These are phyloP conservation scores for Phoma sp. DNA, from an alignment of 2,329 filamentous ascomycete genomes.

Conservation along the genomic window DNA sequence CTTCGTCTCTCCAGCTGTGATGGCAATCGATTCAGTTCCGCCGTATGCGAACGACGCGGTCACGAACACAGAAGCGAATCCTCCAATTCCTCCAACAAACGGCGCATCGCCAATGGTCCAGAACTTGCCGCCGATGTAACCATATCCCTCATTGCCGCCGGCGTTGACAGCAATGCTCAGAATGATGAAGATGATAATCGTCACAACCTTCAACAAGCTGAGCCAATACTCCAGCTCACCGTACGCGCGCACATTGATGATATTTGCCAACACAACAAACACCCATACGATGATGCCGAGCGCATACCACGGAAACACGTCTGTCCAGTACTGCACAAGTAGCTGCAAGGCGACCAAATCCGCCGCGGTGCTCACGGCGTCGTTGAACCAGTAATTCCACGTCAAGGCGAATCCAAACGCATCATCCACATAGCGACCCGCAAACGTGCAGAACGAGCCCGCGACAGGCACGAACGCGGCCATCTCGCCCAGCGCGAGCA, in stretches of 20 bases:
- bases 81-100: constrained; percentile 36
- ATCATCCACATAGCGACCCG: constrained; percentile 59
- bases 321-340: constrained; percentile 46
- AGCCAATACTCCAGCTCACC: constrained; percentile 47
- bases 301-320: constrained; percentile 41
- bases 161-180: constrained; percentile 38
- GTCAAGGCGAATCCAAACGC: constrained; percentile 59
- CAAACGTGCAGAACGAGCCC: constrained; percentile 38
- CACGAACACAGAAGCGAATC: constrained; percentile 75
- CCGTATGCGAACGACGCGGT: constrained; percentile 76
- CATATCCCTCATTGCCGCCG: constrained; percentile 32
- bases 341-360: constrained; percentile 45
- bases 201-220: constrained; percentile 42
- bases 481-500: constrained; percentile 48
- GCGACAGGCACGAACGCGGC: constrained; percentile 46
- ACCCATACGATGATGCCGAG: constrained; percentile 41
- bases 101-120: constrained; percentile 69
- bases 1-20: constrained; percentile 78
- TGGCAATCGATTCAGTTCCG: constrained; percentile 76
- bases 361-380: constrained; percentile 41
- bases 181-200: constrained; percentile 45
- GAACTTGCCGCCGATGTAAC: constrained; percentile 63
- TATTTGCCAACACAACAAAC: constrained; percentile 42
- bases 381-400: constrained; percentile 44
- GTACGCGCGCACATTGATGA: constrained; percentile 46